Evolutionary conservation across 129 eudicot genomes (phyloP).

Genomic region (Cynara cardunculus): DNA sequence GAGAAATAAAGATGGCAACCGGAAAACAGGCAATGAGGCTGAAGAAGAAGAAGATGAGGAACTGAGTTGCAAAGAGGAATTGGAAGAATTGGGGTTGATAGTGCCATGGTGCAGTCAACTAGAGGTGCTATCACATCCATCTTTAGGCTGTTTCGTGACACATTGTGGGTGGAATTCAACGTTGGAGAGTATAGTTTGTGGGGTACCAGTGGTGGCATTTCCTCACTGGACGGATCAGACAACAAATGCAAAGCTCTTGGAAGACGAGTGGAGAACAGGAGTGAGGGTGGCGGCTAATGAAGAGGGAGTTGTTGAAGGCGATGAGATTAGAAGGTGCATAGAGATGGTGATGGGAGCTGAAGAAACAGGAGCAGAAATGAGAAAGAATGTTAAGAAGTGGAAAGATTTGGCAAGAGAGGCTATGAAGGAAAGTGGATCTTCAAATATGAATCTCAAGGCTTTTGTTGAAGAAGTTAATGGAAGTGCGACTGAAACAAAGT

Average conservation of each 20-base stretch:
- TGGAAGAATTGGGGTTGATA: conserved; percentile 30
- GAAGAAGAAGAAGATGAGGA: conserved; percentile 19
- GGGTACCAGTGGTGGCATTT: conserved; percentile 39
- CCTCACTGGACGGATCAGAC: conserved; percentile 38
- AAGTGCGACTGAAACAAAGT: not conserved
- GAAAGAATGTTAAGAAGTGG: conserved; percentile 30
- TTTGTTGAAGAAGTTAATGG: conserved; percentile 22
- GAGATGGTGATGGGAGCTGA: conserved; percentile 33
- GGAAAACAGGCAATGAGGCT: not conserved
- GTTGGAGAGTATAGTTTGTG: conserved; percentile 28
- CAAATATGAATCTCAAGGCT: conserved; percentile 27
- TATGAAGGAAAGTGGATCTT: conserved; percentile 34
- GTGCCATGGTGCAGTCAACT: conserved; percentile 40
- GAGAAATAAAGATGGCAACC: conserved; percentile 1
- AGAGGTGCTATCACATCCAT: conserved; percentile 35
- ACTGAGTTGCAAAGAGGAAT: conserved; percentile 23
- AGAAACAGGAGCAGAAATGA: conserved; percentile 20
- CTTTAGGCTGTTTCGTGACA: conserved; percentile 37
- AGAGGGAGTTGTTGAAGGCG: conserved; percentile 26
- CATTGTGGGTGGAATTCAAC: conserved; percentile 48
- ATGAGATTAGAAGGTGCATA: conserved; percentile 28
- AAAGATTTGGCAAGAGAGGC: conserved; percentile 26
- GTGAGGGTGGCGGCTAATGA: conserved; percentile 23
- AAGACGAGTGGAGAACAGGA: conserved; percentile 32
- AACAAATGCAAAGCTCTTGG: conserved; percentile 33